phyloP scores from a whole-genome alignment of 306 rosid genomes.

The Trifolium subterraneum region DNA sequence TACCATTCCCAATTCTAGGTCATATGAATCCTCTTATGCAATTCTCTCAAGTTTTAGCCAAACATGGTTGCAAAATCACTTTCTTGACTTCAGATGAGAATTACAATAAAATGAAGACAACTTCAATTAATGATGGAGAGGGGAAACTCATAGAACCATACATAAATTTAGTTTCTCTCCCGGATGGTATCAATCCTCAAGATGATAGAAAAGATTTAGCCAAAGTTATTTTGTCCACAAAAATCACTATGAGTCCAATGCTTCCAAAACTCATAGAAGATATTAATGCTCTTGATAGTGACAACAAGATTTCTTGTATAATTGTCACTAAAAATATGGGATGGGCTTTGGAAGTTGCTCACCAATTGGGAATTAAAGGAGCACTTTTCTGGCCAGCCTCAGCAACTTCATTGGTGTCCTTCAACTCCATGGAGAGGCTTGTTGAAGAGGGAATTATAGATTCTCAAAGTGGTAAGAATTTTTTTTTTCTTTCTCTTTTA shows the following conservation, averaged over 20 bases:
- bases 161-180: slow-evolving; percentile 50
- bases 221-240: slow-evolving; percentile 35
- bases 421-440: slow-evolving; percentile 39
- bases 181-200: slow-evolving; percentile 61
- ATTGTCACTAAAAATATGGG: slow-evolving; percentile 51
- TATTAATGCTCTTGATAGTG: slow-evolving; percentile 22
- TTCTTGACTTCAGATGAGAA: slow-evolving; percentile 50
- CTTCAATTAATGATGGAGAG: slow-evolving; percentile 7
- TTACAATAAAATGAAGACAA: background rate
- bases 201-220: slow-evolving; percentile 49
- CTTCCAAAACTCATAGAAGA: slow-evolving; percentile 58
- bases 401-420: slow-evolving; percentile 42
- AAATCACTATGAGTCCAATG: slow-evolving; percentile 44
- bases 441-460: slow-evolving; percentile 47
- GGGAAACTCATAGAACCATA: background rate
- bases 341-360: slow-evolving; percentile 58
- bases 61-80: slow-evolving; percentile 54
- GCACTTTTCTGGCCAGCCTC: slow-evolving; percentile 57
- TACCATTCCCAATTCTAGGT: slow-evolving; percentile 58
- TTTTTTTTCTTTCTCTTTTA: background rate
- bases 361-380: slow-evolving; percentile 48
- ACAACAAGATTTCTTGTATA: slow-evolving; percentile 47
- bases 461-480: slow-evolving; percentile 33
- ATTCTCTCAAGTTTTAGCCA: slow-evolving; percentile 47
- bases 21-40: slow-evolving; percentile 56